Evolutionary conservation across 371 early-diverging fungal species (phyloP).

Genomic region (Mucor lusitanicus): DNA sequence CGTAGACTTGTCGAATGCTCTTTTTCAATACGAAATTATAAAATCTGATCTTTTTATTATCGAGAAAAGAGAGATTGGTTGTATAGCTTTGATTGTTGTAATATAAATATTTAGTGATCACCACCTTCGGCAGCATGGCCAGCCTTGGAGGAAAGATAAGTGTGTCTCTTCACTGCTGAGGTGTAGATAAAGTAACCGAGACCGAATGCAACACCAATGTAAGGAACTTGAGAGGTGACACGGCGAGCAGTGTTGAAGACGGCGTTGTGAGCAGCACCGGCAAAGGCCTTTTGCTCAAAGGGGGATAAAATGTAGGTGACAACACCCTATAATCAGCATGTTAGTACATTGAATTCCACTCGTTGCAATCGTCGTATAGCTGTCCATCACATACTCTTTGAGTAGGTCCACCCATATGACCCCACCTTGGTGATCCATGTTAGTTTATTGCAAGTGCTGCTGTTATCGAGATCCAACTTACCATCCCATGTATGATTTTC

Average conservation of each 20-base stretch:
- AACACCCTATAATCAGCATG: constrained; percentile 53
- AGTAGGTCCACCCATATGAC: constrained; percentile 74
- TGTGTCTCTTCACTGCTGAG: constrained; percentile 66
- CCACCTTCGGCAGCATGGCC: constrained; percentile 59
- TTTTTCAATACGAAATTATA: too few species aligned
- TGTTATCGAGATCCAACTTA: constrained; percentile 1
- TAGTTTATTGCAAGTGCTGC: not conserved
- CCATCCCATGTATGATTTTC: constrained; percentile 49
- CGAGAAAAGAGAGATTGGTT: not conserved
- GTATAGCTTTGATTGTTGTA: not conserved
- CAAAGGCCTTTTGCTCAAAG: constrained; percentile 79
- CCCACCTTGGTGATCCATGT: constrained; percentile 57
- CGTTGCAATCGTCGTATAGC: not conserved
- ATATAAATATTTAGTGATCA: constrained; percentile 29
- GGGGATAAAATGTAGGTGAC: constrained; percentile 77
- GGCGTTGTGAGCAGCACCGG: constrained; percentile 72
- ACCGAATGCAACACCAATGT: constrained; percentile 69
- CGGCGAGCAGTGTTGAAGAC: constrained; percentile 82
- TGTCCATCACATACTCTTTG: constrained; percentile 46
- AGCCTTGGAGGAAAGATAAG: constrained; percentile 72
- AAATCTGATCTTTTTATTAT: too few species aligned
- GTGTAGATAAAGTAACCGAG: constrained; percentile 65
- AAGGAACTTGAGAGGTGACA: constrained; percentile 69
- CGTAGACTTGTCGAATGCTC: too few species aligned
- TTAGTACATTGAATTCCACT: not conserved